Conservation (phyloP, 2,329 filamentous ascomycete genomes). For the Epichloe gansuensis region DNA sequence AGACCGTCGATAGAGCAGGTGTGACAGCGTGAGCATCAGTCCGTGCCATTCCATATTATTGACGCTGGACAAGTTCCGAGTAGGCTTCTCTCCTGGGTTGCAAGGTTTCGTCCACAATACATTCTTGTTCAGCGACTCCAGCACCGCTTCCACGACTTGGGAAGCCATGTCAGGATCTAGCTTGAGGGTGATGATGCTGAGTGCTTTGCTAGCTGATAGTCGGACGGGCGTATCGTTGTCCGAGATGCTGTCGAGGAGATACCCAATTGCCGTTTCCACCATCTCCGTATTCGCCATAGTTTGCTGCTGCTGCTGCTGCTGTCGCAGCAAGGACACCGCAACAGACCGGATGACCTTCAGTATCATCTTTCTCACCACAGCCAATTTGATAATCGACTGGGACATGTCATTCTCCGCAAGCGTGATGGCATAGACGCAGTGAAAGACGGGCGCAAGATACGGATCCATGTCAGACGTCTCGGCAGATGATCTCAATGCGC, state of each 20-base stretch:
- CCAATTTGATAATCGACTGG: conserved; percentile 51
- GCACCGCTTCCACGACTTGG: conserved; percentile 76
- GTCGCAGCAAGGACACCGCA: conserved; percentile 50
- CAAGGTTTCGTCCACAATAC: conserved; percentile 38
- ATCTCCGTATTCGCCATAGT: conserved; percentile 35
- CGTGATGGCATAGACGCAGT: conserved; percentile 46
- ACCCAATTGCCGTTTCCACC: conserved; percentile 70
- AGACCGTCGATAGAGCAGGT: conserved; percentile 74
- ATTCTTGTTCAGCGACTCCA: conserved; percentile 52
- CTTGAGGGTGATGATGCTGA: conserved; percentile 75
- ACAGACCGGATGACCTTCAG: conserved; percentile 77
- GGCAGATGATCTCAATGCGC: conserved; percentile 53
- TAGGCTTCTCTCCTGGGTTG: conserved; percentile 19
- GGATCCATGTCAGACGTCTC: conserved; percentile 62
- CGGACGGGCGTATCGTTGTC: conserved; percentile 89
- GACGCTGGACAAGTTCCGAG: conserved; percentile 57
- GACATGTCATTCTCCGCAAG: conserved; percentile 35
- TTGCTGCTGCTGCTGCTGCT: conserved; percentile 20
- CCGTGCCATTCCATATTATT: conserved; percentile 86
- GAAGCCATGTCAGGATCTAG: conserved; percentile 68
- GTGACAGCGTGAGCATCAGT: conserved; percentile 72
- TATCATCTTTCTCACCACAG: conserved; percentile 66
- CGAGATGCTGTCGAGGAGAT: conserved; percentile 62
- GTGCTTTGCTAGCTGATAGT: conserved; percentile 80
- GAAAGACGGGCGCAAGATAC: conserved; percentile 54